Percentiles rank a stretch among this genome's conserved stretches.
Evolutionary conservation across 768 basidiomycete species (phyloP).

Genomic region (Auriscalpium vulgare): DNA sequence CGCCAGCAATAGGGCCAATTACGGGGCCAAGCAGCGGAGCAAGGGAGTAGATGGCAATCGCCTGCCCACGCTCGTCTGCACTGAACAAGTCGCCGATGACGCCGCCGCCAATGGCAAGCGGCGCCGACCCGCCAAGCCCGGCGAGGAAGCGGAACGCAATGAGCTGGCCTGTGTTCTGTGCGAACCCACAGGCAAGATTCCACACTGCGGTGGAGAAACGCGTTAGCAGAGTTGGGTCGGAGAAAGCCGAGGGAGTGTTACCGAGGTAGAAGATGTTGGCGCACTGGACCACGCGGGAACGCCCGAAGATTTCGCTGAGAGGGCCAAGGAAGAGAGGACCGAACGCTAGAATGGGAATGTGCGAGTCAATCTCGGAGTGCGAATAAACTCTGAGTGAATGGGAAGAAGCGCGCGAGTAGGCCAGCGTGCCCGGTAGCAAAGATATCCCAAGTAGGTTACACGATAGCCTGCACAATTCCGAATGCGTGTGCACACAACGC

Average conservation of each 20-base stretch:
- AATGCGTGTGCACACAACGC: too few species aligned
- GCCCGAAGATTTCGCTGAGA: constrained; percentile 64
- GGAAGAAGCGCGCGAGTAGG: too few species aligned
- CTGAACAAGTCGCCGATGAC: constrained; percentile 57
- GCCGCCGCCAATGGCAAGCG: constrained; percentile 58
- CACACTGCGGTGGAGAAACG: constrained; percentile 28
- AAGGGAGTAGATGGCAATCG: constrained; percentile 56
- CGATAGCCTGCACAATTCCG: too few species aligned
- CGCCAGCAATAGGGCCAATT: constrained; percentile 56
- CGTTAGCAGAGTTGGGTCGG: neutral
- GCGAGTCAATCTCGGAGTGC: too few species aligned
- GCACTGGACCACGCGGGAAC: constrained; percentile 50
- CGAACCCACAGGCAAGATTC: constrained; percentile 55
- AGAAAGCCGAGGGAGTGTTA: constrained; percentile 20
- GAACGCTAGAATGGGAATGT: constrained; percentile 30
- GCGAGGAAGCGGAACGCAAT: constrained; percentile 42
- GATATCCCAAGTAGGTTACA: too few species aligned
- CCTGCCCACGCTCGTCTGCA: constrained; percentile 56
- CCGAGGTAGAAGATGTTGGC: constrained; percentile 64
- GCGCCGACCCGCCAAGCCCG: constrained; percentile 68
- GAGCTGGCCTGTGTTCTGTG: constrained; percentile 34
- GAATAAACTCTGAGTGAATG: too few species aligned
- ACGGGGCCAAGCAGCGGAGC: constrained; percentile 63
- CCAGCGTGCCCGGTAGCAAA: too few species aligned
- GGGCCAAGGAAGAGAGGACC: constrained; percentile 46